Conservation (phyloP, 768 basidiomycete species). For the Mycena galopus region DNA sequence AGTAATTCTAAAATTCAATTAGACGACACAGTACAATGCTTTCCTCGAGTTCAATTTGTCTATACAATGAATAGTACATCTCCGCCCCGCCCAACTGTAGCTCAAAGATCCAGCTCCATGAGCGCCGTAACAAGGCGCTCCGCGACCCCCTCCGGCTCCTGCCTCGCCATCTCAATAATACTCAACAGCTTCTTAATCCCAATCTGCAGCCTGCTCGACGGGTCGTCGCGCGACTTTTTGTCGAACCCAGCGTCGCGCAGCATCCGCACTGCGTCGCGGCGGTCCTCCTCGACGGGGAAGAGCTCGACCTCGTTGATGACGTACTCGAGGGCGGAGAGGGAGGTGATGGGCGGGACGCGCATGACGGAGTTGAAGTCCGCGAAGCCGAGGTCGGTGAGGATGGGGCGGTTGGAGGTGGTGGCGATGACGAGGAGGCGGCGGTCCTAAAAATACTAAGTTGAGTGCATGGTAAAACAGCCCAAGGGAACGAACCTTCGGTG, state of each 20-base stretch:
- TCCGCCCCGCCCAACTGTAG: background rate
- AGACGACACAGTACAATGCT: background rate
- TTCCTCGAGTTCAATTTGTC: background rate
- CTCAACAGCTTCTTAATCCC: constrained; percentile 96
- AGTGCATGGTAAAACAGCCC: background rate
- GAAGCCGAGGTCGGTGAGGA: constrained; percentile 90
- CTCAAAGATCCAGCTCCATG: constrained; percentile 59
- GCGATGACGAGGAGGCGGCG: constrained; percentile 93
- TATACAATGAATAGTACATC: background rate
- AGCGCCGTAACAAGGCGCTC: constrained; percentile 76
- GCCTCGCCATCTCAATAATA: constrained; percentile 95
- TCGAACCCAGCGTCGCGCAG: constrained; percentile 83
- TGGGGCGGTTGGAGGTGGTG: constrained; percentile 89
- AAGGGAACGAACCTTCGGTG: constrained; percentile 81
- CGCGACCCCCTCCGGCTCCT: constrained; percentile 89
- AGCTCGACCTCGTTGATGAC: constrained; percentile 86
- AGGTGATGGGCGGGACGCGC: constrained; percentile 84
- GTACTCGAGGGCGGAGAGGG: constrained; percentile 76
- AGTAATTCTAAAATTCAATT: background rate
- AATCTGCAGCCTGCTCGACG: constrained; percentile 71
- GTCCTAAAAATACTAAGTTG: constrained; percentile 61
- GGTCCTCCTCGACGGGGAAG: constrained; percentile 71
- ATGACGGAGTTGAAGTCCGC: constrained; percentile 93
- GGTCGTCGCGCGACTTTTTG: constrained; percentile 58
- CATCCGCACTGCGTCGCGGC: constrained; percentile 70